Evolutionary conservation across 179 eudicot genomes (phyloP), one percentile per base, ranked within the genome.

Genomic region (Amaranthus tricolor): DNA sequence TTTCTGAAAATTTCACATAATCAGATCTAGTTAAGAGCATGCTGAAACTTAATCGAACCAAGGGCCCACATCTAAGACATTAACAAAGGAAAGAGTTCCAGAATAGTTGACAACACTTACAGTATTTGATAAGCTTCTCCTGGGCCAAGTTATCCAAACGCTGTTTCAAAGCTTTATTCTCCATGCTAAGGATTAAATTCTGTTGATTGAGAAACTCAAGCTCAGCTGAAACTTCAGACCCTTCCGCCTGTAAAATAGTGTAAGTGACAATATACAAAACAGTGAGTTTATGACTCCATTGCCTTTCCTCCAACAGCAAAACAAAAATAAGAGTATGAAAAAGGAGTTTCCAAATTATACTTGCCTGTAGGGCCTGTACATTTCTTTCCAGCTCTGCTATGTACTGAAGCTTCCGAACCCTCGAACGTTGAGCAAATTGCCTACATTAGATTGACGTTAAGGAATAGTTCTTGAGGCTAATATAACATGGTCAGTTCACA

Each of bases 351-450:
- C 54, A 50, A 51, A 14, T 14, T 20, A 53, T 21, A 77, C 85
- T 80, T 85, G 83, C 98, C 93, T 94, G 97, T 64, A 94, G 82
- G 71, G 88, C 88, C 76, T 94, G 97, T 62, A 92, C 96, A 77
- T 86, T 87, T 82, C 89, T 89, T 80, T 94, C 98, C 70, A 94
- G 88, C 82, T 94, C 98, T 79, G 98, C 94, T 75, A 94, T 94
- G 88, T 94, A 90, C 81, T 92, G 97, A 82, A 94, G 97, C 80
- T 94, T 94, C 76, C 97, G 83, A 70, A 94, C 98, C 66, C 98
- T 87, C 24, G 98, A 94, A 48, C 98, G 92, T 77, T 94, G 98
- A 75, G 98, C 98, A 84, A 92, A 94, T 82, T 94, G 96, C 86
- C 98, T 94, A 87, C 77, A 88, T 20, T 21, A 71, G 24, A 62